Base-by-base conservation (phyloP, 371 early-diverging fungal species). In the Mucor mucedo region DNA sequence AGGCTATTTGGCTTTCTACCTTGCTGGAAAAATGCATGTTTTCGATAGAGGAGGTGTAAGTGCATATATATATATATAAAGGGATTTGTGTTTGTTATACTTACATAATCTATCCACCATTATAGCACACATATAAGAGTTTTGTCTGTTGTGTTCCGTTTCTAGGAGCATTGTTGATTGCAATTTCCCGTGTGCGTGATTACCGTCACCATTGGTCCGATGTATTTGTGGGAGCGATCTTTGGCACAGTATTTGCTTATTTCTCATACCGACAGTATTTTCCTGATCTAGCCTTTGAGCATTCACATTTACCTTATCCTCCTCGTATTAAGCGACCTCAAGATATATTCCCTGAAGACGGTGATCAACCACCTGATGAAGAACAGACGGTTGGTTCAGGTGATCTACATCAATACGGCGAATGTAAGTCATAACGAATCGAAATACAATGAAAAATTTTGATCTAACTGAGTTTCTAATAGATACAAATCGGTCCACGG, bases 171-270 rank as follows among this genome's bases (percentile, higher is more conserved):
- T 57, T 82, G 13, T 69, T 90, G 27, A 84, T 94, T 8, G 90
- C 86, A 2, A 80, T 90, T 13, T 87, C 93, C 33, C 84, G 95
- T 55, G 86, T 87, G 0, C 63, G 71, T 52, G 93, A 94, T 68
- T 91, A 94, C 58, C 77, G 92, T 49, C 95, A 94, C 64, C 94
- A 93, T 62, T 92, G 91, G 91, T 83, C 90, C 59, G 95, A 94
- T 73, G 92, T 94, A 16, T 63, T 83, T 28, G 75, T 79, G 11
- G 95, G 93, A 38, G 75, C 87, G 0, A 30, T 85, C 2, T 45
- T 88, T 8, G 86, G 82, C 49, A 66, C 60, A 49, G 41, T 80
- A 5, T 78, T 80, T 66, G 87, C 89, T 4, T 84, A 80, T 53
- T 91, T 89, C 63, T 70, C 84, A 0, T 93, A 92, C 62, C 80